phyloP scores from a whole-genome alignment of 148 eudicot species.

The Vaccinium macrocarpon region DNA sequence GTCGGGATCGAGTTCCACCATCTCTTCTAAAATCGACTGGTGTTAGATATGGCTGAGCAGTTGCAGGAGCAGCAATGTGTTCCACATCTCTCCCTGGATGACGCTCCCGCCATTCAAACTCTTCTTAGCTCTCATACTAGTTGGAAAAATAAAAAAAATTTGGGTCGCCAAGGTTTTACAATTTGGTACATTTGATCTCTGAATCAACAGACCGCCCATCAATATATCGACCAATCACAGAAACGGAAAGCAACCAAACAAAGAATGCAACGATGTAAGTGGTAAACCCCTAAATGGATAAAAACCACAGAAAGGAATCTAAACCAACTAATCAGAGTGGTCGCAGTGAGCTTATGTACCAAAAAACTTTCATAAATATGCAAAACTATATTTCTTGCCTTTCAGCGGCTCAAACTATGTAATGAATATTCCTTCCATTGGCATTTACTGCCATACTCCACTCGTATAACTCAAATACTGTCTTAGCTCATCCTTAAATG shows the following conservation, averaged over 20 bases:
- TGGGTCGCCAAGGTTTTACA: not conserved
- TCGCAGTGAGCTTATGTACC: not conserved
- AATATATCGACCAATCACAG: not conserved
- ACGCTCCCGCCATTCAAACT: not conserved
- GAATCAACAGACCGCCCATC: not conserved
- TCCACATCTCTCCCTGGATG: not conserved
- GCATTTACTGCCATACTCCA: not conserved
- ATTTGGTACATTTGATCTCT: not conserved
- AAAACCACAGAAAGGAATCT: not conserved
- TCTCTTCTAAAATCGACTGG: not conserved
- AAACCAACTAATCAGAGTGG: not conserved
- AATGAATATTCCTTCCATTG: not conserved
- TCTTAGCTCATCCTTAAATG: not conserved
- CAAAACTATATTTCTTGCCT: not conserved
- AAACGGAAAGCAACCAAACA: not conserved
- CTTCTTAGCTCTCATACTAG: not conserved
- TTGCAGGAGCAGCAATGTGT: not conserved
- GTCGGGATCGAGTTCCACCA: not conserved
- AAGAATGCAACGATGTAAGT: not conserved
- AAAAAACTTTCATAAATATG: not conserved
- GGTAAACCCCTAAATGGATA: not conserved
- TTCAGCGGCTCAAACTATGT: not conserved
- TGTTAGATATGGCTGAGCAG: not conserved
- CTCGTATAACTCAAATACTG: not conserved
- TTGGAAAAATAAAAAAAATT: not conserved